Evolutionary conservation across 257 asterid genomes (phyloP), one percentile per base, ranked within the genome.

Genomic region (Primulina huaijiensis): DNA sequence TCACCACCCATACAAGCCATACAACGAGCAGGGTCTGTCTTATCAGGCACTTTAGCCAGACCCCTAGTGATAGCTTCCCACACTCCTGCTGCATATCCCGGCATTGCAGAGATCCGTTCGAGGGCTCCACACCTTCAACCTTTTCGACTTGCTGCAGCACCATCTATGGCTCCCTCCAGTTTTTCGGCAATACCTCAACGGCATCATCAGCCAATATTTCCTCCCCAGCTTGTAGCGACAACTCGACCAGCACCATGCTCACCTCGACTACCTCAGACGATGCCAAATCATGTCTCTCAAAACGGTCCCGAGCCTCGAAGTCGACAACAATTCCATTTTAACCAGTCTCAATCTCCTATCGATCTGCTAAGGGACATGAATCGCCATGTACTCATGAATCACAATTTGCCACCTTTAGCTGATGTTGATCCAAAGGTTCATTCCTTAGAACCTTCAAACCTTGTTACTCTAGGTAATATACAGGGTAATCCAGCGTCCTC

Each of bases 41-140:
- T 64, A 68, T 65, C 90, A 10, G 76, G 79, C 67, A 20, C 70
- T 40, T 73, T 81, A 20, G 25, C 85, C 59, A 82, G 92, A 63
- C 93, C 96, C 9, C 96, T 85, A 11, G 75, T 71, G 76, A 88
- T 92, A 58, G 59, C 81, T 64, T 72, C 87, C 73, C 70, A 86
- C 35, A 79, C 83, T 46, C 88, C 84, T 72, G 61, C 72, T 7
- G 63, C 73, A 56, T 75, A 78, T 80, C 71, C 79, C 43, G 89
- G 85, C 65, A 62, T 65, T 10, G 78, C 76, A 35, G 86, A 79
- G 55, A 59, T 80, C 25, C 87, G 83, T 67, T 76, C 86, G 71
- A 77, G 72, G 6, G 86, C 87, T 60, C 88, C 83, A 0, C 87
- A 76, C 35, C 82, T 76, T 76, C 92, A 77, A 66, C 76, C 90